These are phyloP conservation scores for Thielaviopsis euricoi DNA, from an alignment of 2,329 filamentous ascomycete genomes.

Conservation along the genomic window DNA sequence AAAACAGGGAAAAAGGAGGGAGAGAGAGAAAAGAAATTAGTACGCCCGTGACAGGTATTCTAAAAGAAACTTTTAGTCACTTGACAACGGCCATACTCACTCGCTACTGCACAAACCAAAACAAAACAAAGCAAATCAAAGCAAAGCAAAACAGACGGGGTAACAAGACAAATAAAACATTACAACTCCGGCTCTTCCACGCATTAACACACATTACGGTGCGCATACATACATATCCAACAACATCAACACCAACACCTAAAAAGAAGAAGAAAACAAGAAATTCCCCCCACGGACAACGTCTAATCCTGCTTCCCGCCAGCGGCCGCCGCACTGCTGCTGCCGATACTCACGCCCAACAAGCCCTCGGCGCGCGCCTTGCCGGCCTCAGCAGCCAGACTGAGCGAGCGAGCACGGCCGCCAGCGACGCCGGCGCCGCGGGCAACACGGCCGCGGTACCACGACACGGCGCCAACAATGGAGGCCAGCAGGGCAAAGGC, in stretches of 20 bases:
- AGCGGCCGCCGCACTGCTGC: neutral
- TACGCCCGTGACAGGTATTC: too few relatives aligned
- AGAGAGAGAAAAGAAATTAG: neutral
- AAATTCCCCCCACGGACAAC: neutral
- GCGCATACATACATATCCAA: too few relatives aligned
- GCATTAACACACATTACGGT: neutral
- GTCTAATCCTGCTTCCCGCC: slow-evolving; percentile 11
- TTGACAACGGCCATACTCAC: too few relatives aligned
- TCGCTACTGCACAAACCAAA: slow-evolving; percentile 3
- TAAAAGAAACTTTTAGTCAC: too few relatives aligned
- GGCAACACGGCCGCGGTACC: slow-evolving; percentile 31
- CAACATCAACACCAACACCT: too few relatives aligned
- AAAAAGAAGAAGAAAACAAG: neutral
- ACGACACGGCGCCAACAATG: slow-evolving; percentile 16
- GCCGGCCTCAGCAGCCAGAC: slow-evolving; percentile 8
- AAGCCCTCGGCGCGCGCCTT: slow-evolving; percentile 5
- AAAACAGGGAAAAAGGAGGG: slow-evolving; percentile 3
- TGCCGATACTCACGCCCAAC: slow-evolving; percentile 1
- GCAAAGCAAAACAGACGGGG: neutral
- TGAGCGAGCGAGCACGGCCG: slow-evolving; percentile 8
- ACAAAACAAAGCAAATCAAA: slow-evolving; percentile 9
- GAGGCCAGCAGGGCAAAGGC: slow-evolving; percentile 31
- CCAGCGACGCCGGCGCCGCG: slow-evolving; percentile 14
- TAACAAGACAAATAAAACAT: neutral
- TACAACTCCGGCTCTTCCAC: neutral